phyloP scores from a whole-genome alignment of 129 eudicot species.

The Lonicera japonica region DNA sequence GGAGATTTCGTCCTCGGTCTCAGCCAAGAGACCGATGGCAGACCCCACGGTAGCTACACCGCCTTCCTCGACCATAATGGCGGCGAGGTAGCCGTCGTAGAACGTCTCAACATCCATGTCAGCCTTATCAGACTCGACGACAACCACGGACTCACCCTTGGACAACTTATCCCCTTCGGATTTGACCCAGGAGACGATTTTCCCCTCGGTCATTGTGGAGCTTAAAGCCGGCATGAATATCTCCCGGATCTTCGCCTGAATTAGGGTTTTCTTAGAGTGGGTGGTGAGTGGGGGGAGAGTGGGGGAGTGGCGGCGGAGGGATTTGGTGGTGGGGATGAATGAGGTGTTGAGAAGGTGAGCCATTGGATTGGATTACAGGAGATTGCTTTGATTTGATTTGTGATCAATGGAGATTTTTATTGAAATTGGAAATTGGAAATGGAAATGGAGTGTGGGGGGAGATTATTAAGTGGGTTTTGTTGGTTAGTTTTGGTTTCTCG shows the following conservation, averaged over 20 bases:
- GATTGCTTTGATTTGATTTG: not conserved
- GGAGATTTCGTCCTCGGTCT: slow-evolving; percentile 78
- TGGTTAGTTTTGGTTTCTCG: not conserved
- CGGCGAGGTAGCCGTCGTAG: slow-evolving; percentile 86
- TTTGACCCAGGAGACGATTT: slow-evolving; percentile 86
- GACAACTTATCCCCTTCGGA: slow-evolving; percentile 90
- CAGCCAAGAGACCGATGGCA: slow-evolving; percentile 82
- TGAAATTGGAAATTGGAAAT: not conserved
- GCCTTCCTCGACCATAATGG: slow-evolving; percentile 89
- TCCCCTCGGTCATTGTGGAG: slow-evolving; percentile 97
- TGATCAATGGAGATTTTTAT: not conserved
- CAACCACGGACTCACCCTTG: slow-evolving; percentile 90
- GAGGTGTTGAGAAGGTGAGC: slow-evolving; percentile 76
- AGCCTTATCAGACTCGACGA: slow-evolving; percentile 94
- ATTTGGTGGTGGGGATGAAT: slow-evolving; percentile 51
- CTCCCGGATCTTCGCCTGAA: slow-evolving; percentile 79
- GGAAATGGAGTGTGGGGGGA: not conserved
- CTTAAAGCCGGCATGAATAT: slow-evolving; percentile 97
- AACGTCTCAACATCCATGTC: slow-evolving; percentile 98
- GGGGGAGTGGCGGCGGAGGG: slow-evolving; percentile 30
- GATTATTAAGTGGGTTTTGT: not conserved
- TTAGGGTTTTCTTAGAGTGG: slow-evolving; percentile 17
- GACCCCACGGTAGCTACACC: slow-evolving; percentile 83
- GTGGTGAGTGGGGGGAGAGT: slow-evolving; percentile 3
- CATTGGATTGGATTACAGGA: slow-evolving; percentile 39